Conservation (phyloP, 495 filamentous ascomycete genomes). For the Lepidopterella palustris region DNA sequence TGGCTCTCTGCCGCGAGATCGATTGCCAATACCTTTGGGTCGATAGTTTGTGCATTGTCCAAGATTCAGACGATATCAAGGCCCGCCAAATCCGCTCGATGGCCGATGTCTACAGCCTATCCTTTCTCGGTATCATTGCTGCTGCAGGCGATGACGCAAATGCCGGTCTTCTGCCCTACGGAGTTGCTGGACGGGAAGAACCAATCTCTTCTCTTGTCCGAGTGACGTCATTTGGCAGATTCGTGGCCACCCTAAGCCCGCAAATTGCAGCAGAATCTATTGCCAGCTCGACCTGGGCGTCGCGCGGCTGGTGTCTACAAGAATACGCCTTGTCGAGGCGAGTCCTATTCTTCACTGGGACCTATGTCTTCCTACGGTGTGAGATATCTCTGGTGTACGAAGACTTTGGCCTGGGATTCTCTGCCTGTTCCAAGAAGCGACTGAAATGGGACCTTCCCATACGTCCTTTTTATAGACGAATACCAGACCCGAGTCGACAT, state of each 20-base stretch:
- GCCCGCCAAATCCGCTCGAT: background rate
- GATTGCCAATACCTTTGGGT: slow-evolving; percentile 10
- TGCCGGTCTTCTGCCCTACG: background rate
- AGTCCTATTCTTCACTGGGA: background rate
- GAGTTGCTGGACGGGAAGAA: background rate
- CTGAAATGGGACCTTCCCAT: background rate
- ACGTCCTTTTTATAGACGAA: background rate
- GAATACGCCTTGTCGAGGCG: background rate
- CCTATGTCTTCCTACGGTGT: background rate
- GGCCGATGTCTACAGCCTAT: background rate
- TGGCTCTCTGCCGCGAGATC: background rate
- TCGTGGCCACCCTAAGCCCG: background rate
- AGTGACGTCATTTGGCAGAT: background rate
- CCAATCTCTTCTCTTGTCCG: background rate
- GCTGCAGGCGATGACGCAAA: background rate
- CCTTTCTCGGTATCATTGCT: background rate
- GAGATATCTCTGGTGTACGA: background rate
- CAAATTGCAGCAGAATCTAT: background rate
- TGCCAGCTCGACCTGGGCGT: background rate
- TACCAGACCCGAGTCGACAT: background rate
- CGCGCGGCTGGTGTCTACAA: background rate
- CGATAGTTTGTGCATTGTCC: background rate
- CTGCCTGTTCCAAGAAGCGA: background rate
- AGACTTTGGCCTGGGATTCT: background rate
- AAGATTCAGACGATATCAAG: background rate